Conservation (phyloP, 805 yeast genomes). For the Scheffersomyces amazonensis region DNA sequence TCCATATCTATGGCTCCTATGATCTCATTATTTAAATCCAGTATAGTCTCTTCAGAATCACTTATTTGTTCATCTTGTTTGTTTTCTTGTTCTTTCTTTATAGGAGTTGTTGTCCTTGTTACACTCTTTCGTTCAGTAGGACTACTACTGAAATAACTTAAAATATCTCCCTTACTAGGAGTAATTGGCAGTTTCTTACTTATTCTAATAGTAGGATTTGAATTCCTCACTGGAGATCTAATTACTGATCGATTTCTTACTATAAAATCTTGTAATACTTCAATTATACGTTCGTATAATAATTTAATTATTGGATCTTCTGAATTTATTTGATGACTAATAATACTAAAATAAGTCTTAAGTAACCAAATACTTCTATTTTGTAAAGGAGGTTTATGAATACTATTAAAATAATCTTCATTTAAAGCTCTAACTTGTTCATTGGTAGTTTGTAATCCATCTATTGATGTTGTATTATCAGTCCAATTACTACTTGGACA, state of each 20-base stretch:
- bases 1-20: conserved; percentile 10
- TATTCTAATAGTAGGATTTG: not conserved
- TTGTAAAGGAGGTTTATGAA: conserved; percentile 18
- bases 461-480: conserved; percentile 12
- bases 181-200: not conserved
- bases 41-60: not conserved
- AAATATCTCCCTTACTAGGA: not conserved
- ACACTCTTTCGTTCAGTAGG: too few relatives aligned
- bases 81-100: not conserved
- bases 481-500: conserved; percentile 24
- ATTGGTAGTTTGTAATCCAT: conserved; percentile 16
- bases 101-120: not conserved
- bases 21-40: conserved; percentile 1
- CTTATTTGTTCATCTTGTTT: conserved; percentile 1
- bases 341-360: not conserved
- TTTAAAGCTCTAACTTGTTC: conserved; percentile 17
- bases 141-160: not conserved
- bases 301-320: conserved; percentile 2
- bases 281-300: not conserved
- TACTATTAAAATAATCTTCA: conserved; percentile 14
- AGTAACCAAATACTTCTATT: conserved; percentile 15
- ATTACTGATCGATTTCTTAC: not conserved
- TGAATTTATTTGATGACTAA: conserved; percentile 2
- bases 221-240: not conserved
- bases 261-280: conserved; percentile 1